Conservation (phyloP, 805 yeast species). For the Candida loeiensis region DNA sequence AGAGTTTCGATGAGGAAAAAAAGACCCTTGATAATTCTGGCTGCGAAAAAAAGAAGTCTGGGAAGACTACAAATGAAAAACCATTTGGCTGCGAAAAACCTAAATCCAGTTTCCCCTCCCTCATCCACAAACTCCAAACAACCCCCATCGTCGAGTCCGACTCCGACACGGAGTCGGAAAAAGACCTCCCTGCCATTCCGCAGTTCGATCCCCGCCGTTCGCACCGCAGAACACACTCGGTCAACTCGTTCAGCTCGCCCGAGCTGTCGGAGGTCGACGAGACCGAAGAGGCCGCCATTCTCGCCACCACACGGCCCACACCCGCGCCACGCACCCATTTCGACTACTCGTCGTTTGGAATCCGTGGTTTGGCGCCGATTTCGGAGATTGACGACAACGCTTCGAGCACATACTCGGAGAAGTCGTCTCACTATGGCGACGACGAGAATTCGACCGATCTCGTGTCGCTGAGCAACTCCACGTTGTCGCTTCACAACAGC, state of each 20-base stretch:
- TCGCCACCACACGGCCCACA: constrained; percentile 9
- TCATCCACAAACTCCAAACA: constrained; percentile 11
- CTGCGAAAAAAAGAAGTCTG: no score
- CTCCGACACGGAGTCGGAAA: constrained; percentile 11
- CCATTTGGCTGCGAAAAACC: background rate
- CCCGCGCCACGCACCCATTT: constrained; percentile 15
- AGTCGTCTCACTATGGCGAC: constrained; percentile 16
- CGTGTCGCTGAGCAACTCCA: constrained; percentile 28
- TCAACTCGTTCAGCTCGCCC: constrained; percentile 15
- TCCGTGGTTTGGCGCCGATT: constrained; percentile 37
- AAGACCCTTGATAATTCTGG: no score
- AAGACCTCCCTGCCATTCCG: constrained; percentile 6
- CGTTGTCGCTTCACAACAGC: constrained; percentile 37
- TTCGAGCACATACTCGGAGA: constrained; percentile 21
- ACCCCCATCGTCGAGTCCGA: constrained; percentile 10
- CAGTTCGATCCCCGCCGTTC: constrained; percentile 17
- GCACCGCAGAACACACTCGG: constrained; percentile 7
- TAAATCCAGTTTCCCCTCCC: constrained; percentile 7
- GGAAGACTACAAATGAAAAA: no score
- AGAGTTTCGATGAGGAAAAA: no score
- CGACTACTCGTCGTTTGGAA: constrained; percentile 24
- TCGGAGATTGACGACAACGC: constrained; percentile 27
- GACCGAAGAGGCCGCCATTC: constrained; percentile 9
- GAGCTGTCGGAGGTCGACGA: constrained; percentile 17
- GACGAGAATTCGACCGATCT: constrained; percentile 20